These are phyloP conservation scores for Mycena albidolilacea DNA, from an alignment of 768 basidiomycete species.

Conservation along the genomic window DNA sequence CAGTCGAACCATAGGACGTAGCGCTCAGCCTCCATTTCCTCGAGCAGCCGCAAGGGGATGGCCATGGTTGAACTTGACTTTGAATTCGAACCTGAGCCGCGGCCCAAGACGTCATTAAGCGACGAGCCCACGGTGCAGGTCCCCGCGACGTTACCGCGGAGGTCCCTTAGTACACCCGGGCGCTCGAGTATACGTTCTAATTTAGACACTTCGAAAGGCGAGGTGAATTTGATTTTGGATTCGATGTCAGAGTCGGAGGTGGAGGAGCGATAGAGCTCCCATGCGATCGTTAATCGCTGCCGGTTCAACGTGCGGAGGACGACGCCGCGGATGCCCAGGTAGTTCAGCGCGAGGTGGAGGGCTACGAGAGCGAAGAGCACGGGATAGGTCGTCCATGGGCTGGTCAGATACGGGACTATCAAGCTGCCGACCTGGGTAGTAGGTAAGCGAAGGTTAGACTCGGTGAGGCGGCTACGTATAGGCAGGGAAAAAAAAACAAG, in stretches of 20 bases:
- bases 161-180: slow-evolving; percentile 57
- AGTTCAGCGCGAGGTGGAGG: slow-evolving; percentile 72
- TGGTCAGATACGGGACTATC: slow-evolving; percentile 70
- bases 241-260: neutral
- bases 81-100: slow-evolving; percentile 20
- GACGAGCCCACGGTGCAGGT: slow-evolving; percentile 67
- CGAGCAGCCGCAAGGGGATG: slow-evolving; percentile 51
- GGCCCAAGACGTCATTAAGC: slow-evolving; percentile 52
- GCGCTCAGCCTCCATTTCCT: slow-evolving; percentile 59
- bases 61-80: too few species aligned
- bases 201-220: slow-evolving; percentile 57
- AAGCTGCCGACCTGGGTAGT: slow-evolving; percentile 66
- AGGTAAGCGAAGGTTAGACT: neutral
- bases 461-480: too few species aligned
- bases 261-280: slow-evolving; percentile 56
- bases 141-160: slow-evolving; percentile 53
- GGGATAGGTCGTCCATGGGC: slow-evolving; percentile 62
- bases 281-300: slow-evolving; percentile 69
- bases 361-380: slow-evolving; percentile 66
- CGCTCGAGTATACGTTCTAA: slow-evolving; percentile 62
- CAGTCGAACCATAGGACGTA: slow-evolving; percentile 71
- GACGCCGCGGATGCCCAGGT: slow-evolving; percentile 71
- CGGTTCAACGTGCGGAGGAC: slow-evolving; percentile 71
- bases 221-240: slow-evolving; percentile 35
- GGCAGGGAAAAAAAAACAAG: too few species aligned